Conservation (phyloP, 345 rosid genomes). For the Brassica nigra region DNA sequence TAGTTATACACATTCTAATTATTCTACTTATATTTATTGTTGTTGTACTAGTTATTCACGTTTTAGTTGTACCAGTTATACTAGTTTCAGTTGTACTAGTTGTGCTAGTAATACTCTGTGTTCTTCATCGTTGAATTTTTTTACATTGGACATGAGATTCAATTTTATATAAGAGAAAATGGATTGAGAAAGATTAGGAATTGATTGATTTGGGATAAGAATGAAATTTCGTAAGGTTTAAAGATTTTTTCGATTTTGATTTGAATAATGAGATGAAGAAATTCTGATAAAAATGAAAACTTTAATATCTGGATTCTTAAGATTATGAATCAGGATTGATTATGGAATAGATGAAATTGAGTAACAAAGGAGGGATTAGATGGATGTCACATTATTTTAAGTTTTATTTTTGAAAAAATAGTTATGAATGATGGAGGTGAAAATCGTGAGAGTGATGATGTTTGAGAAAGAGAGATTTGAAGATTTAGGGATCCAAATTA, state of each 20-base stretch:
- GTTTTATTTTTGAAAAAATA: no score
- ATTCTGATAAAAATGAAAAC: background rate
- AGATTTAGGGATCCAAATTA: no score
- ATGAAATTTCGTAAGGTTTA: no score
- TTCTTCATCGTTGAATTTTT: no score
- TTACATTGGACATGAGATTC: background rate
- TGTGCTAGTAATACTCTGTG: no score
- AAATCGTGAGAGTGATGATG: background rate
- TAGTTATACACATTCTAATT: no score
- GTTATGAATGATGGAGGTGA: background rate
- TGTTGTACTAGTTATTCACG: no score
- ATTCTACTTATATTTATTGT: no score
- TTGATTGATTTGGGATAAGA: background rate
- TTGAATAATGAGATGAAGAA: background rate
- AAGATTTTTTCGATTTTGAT: background rate
- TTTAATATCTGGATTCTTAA: background rate
- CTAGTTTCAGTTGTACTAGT: no score
- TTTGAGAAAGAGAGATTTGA: no score
- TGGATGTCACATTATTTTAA: background rate
- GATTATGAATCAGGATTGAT: background rate
- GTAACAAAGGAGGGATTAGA: background rate
- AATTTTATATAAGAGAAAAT: background rate
- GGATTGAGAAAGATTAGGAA: background rate
- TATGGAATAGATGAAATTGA: background rate
- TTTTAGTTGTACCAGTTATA: no score